Conservation (phyloP, 192 early-diverging fungal genomes). For the Coemansia sp. region DNA sequence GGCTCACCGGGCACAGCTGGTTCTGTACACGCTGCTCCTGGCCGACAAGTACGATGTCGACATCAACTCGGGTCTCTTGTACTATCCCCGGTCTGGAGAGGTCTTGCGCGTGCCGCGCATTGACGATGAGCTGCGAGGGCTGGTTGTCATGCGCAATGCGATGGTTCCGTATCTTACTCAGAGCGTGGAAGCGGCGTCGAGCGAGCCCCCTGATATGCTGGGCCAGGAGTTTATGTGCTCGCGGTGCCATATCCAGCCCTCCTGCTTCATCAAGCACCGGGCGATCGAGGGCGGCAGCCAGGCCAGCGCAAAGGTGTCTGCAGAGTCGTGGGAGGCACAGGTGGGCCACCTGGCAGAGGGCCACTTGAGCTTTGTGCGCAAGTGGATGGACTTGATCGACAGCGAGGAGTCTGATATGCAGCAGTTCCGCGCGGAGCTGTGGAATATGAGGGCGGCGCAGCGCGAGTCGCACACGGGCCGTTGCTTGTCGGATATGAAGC, state of each 20-base stretch:
- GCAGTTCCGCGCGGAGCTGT: constrained; percentile 68
- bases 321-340: constrained; percentile 62
- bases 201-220: constrained; percentile 72
- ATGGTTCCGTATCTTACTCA: constrained; percentile 63
- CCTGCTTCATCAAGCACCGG: constrained; percentile 76
- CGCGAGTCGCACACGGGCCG: constrained; percentile 58
- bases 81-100: constrained; percentile 75
- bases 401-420: constrained; percentile 75
- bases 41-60: constrained; percentile 81
- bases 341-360: constrained; percentile 61
- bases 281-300: constrained; percentile 70
- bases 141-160: constrained; percentile 78
- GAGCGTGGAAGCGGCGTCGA: neutral
- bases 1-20: constrained; percentile 81
- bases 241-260: constrained; percentile 64
- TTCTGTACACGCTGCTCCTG: constrained; percentile 85
- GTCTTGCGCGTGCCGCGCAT: constrained; percentile 63
- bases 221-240: constrained; percentile 64
- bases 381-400: constrained; percentile 78
- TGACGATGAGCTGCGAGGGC: constrained; percentile 67
- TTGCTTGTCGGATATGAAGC: constrained; percentile 46
- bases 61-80: constrained; percentile 70
- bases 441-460: constrained; percentile 60
- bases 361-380: constrained; percentile 73
- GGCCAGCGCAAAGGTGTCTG: constrained; percentile 59